Percentiles rank a stretch among this genome's conserved stretches.
These are phyloP conservation scores for Phyllostachys edulis DNA, from an alignment of 176 grass and related monocot species.

Conservation along the genomic window DNA sequence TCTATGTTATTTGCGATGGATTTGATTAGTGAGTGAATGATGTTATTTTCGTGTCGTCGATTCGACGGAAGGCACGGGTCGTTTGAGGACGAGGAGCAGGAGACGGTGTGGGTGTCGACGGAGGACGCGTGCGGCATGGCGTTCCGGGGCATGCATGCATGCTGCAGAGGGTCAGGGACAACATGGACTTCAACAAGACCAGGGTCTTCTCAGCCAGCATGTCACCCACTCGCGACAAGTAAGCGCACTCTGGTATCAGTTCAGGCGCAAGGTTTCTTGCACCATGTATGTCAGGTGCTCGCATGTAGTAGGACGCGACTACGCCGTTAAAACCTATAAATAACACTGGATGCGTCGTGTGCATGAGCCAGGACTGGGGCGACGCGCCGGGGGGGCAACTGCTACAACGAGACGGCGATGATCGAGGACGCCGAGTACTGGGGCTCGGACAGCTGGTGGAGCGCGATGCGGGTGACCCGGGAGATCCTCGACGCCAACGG, in stretches of 20 bases:
- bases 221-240: slow-evolving; percentile 82
- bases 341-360: neutral
- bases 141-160: slow-evolving; percentile 73
- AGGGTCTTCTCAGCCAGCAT: slow-evolving; percentile 91
- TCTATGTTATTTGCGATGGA: neutral
- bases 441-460: slow-evolving; percentile 69
- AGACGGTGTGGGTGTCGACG: slow-evolving; percentile 52
- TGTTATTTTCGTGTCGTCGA: neutral
- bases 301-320: neutral
- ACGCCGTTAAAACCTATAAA: neutral
- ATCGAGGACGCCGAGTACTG: slow-evolving; percentile 65
- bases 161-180: slow-evolving; percentile 67
- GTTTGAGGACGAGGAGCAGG: slow-evolving; percentile 39
- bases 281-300: neutral
- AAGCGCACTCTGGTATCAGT: neutral
- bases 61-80: slow-evolving; percentile 32
- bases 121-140: slow-evolving; percentile 79
- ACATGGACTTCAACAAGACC: slow-evolving; percentile 63
- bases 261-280: neutral
- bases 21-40: neutral
- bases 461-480: slow-evolving; percentile 58
- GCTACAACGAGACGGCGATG: slow-evolving; percentile 84
- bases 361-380: slow-evolving; percentile 86
- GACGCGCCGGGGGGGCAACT: slow-evolving; percentile 55
- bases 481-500: slow-evolving; percentile 53